A percentile compares a stretch with the other conserved stretches of the same genome.
These are phyloP conservation scores for Purshia tridentata DNA, from an alignment of 306 rosid genomes.

Conservation along the genomic window DNA sequence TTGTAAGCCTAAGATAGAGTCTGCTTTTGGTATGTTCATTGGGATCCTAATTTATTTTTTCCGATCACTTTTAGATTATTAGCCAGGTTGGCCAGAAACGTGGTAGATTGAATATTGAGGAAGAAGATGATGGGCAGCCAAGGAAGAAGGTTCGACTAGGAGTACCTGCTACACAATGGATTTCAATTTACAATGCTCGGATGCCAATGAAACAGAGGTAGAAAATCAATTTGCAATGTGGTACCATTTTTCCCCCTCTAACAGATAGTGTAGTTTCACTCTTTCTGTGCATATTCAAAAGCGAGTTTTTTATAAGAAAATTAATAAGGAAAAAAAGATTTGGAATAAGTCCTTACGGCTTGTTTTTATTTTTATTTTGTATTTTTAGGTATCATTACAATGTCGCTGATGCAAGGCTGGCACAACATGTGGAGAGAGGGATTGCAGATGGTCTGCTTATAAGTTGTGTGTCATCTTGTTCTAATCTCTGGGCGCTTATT, in stretches of 20 bases:
- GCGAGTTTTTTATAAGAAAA: background rate
- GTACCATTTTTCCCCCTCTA: background rate
- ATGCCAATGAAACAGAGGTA: conserved; percentile 96
- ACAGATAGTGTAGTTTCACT: background rate
- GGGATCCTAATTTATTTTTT: background rate
- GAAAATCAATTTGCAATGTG: background rate
- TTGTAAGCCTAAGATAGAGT: background rate
- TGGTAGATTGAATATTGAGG: conserved; percentile 71
- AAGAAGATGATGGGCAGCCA: conserved; percentile 87
- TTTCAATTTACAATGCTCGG: conserved; percentile 88
- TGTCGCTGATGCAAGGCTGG: conserved; percentile 79
- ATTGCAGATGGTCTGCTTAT: conserved; percentile 90
- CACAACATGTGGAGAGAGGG: conserved; percentile 91
- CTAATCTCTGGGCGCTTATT: conserved; percentile 95
- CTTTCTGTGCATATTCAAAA: background rate
- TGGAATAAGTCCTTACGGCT: conserved; percentile 2
- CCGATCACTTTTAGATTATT: conserved; percentile 31
- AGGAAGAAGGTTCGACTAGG: conserved; percentile 89
- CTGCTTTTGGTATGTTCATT: background rate
- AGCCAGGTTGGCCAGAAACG: conserved; percentile 96
- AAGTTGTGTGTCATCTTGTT: conserved; percentile 86
- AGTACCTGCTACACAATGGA: conserved; percentile 95
- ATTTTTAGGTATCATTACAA: conserved; percentile 79
- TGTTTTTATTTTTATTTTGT: conserved; percentile 25
- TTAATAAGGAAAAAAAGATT: background rate